Base-by-base conservation (phyloP, 805 yeast genomes). In the Saturnispora ahearnii region DNA sequence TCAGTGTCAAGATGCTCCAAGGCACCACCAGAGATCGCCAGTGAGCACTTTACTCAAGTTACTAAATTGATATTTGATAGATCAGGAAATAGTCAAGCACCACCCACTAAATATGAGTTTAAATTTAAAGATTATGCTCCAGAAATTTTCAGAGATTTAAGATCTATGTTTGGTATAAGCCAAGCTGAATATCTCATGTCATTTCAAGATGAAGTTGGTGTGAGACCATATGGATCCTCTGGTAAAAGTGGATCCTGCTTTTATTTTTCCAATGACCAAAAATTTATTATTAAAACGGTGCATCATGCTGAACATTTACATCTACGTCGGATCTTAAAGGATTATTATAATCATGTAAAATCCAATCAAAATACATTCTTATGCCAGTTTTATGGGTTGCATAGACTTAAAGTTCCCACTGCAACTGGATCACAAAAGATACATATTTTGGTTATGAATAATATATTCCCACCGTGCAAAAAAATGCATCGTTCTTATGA, bases 161-260 rank as follows among this genome's bases (percentile, higher is more conserved):
- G 99, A 48, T 70, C 78, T 5, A 61, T 79, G 40, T 93, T 95
- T 69, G 89, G 90, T 12, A 73, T 93, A 29, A 98, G 93, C 61
- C 96, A 96, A 3, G 98, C 96, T 0, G 99, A 95, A 65, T 93
- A 95, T 65, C 73, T 93, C 49, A 82, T 91, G 58, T 87, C 96
- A 0, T 73, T 93, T 56, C 91, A 98, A 0, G 91, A 96, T 21
- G 89, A 89, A 64, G 91, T 91, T 62, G 86, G 93, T 54, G 75
- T 93, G 36, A 84, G 93, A 28, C 97, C 91, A 67, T 71, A 89
- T 55, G 95, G 91, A 21, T 89, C 97, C 1, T 97, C 98, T 0
- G 99, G 99, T 3, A 93, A 93, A 65, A 84, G 95, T 60, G 99
- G 99, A 0, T 88, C 96, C 0, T 91, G 91, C 62, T 93, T 93